Percentiles rank a stretch among this genome's conserved stretches.
These are phyloP conservation scores for Sporisorium scitamineum DNA, from an alignment of 1,284 basidiomycete genomes.

Conservation along the genomic window DNA sequence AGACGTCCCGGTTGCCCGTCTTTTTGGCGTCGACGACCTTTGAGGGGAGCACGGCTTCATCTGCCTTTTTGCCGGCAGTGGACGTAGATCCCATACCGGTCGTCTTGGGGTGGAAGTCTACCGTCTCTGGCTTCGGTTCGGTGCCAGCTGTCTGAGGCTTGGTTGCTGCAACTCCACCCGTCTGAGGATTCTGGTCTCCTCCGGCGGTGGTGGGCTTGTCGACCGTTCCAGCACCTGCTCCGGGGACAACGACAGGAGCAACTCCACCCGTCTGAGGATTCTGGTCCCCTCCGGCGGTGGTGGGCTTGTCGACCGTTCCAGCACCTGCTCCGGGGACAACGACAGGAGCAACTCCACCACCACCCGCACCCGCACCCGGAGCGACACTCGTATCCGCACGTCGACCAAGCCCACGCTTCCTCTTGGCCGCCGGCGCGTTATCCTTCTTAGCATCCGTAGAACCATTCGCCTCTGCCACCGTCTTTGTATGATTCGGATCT, in stretches of 20 bases:
- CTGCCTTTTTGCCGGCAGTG: not conserved
- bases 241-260: not conserved
- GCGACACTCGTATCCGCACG: no score
- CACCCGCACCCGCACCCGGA: no score
- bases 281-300: no score
- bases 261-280: no score
- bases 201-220: no score
- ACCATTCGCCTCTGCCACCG: slow-evolving; percentile 16
- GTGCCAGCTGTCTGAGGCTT: not conserved
- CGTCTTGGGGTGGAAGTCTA: not conserved
- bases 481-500: slow-evolving; percentile 24
- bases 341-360: not conserved
- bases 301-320: no score
- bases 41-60: slow-evolving; percentile 11
- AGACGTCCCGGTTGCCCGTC: slow-evolving; percentile 17
- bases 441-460: not conserved
- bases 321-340: not conserved
- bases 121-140: not conserved
- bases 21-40: slow-evolving; percentile 30
- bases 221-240: not conserved
- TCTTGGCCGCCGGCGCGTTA: not conserved
- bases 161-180: not conserved
- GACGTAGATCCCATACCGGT: not conserved
- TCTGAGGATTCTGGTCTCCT: no score
- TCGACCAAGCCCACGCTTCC: not conserved